Evolutionary conservation across 371 early-diverging fungal genomes (phyloP).

Genomic region (Coelomomyces lativittatus): DNA sequence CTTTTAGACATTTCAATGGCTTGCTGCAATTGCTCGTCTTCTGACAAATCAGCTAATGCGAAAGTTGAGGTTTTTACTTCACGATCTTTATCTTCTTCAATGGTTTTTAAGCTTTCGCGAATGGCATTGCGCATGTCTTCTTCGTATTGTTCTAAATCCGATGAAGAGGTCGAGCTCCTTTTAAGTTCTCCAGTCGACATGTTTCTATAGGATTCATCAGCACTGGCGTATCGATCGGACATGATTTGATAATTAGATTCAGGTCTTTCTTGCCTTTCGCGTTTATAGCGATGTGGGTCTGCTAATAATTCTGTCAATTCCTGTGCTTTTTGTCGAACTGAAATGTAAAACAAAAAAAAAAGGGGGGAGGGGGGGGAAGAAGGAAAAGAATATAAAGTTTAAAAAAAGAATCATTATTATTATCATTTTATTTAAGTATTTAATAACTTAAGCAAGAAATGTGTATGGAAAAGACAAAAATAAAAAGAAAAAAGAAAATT

Average conservation of each 20-base stretch:
- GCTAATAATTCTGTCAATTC: conserved; percentile 63
- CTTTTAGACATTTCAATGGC: conserved; percentile 1
- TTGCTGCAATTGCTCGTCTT: conserved; percentile 1
- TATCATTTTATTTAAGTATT: too few species aligned
- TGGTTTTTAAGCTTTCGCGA: conserved; percentile 22
- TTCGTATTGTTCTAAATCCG: conserved; percentile 22
- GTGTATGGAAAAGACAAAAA: too few species aligned
- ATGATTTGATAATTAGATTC: too few species aligned
- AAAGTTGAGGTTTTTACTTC: not conserved
- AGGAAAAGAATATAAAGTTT: not conserved
- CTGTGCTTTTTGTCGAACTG: conserved; percentile 82
- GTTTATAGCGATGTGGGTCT: conserved; percentile 58
- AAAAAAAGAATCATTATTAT: not conserved
- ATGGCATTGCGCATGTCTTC: conserved; percentile 21
- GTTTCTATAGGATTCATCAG: conserved; percentile 5
- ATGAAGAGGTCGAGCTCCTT: conserved; percentile 1
- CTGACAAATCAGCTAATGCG: not conserved
- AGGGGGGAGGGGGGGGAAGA: too few species aligned
- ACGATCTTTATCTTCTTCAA: too few species aligned
- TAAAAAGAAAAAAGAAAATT: not conserved
- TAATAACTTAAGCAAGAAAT: too few species aligned
- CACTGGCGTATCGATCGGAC: conserved; percentile 36
- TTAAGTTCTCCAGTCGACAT: not conserved
- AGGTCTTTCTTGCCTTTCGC: conserved; percentile 48
- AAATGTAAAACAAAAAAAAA: too few species aligned